Base-by-base conservation (phyloP, 345 rosid genomes). In the Crucihimalaya himalaica region DNA sequence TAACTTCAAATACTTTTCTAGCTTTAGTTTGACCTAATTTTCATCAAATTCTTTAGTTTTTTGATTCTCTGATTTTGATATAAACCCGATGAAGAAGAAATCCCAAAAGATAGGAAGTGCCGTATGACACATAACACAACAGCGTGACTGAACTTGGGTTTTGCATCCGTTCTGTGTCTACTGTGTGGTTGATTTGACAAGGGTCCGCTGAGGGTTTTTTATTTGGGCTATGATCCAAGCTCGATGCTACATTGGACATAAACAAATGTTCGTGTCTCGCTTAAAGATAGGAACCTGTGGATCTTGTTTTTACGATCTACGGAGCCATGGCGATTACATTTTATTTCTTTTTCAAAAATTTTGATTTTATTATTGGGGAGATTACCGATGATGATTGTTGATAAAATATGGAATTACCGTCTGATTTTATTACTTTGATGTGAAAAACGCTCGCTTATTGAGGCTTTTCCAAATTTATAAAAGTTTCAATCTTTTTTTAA, bases 391-490 rank as follows among this genome's bases (percentile, higher is more conserved):
- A 62, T 29, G 64, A 23, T 46, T 64, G 34, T 52, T 77, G 65
- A 52, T 43, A 58, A 84, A 65, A 54, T 81, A 82, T 89, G 92
- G 92, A 88, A 92, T 92, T 92, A 89, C 93, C 96, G 92, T 34
- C 96, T 92, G 92, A 89, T 71, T 73, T 47, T 57, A 54, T 74
- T 43, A 58, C 68, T 3, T 68, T 75, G 74, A 75, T 61, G 74
- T 16, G 32, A 75, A 61, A 14, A 52, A 60, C 74, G 79, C 79
- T 75, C 73, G 32, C 64, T 46, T 20, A 21, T 74, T 59, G 78
- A 74, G 68, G 57, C 11, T 18, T 13, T 42, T 18, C 51, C 51
- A 46, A 46, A 46, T 46, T 8, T 5, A 2, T 37, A 42, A 40
- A 0, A 23, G 2, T 23, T 23, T 14, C 0, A 14, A 0, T 15